Conservation (phyloP, 169 alveolate species). For the Pseudocohnilembus persalinus region DNA sequence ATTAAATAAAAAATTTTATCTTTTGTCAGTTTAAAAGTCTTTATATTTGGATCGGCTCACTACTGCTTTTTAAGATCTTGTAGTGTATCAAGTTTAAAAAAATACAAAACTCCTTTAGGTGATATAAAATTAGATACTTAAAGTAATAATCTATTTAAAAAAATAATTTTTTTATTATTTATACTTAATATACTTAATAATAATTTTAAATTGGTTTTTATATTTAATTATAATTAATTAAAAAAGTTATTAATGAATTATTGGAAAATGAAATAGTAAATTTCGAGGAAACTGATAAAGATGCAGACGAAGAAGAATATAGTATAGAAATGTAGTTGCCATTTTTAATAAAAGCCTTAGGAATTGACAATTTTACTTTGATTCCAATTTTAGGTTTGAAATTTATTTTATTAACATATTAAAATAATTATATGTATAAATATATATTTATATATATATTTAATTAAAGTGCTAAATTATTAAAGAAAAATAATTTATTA, state of each 20-base stretch:
- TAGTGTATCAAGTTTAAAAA: slow-evolving; percentile 43
- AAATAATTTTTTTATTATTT: too few species aligned
- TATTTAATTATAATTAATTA: neutral
- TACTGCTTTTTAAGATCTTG: slow-evolving; percentile 53
- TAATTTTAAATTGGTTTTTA: neutral
- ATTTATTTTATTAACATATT: too few species aligned
- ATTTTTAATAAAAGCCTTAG: slow-evolving; percentile 46
- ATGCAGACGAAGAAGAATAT: slow-evolving; percentile 74
- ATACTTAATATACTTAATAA: too few species aligned
- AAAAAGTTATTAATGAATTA: slow-evolving; percentile 31
- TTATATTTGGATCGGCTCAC: slow-evolving; percentile 69
- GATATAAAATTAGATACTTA: slow-evolving; percentile 52
- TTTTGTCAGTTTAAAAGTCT: slow-evolving; percentile 46
- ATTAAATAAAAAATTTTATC: too few species aligned
- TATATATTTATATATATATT: too few species aligned
- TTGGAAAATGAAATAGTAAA: slow-evolving; percentile 3
- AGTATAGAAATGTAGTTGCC: slow-evolving; percentile 61
- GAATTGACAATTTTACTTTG: slow-evolving; percentile 51
- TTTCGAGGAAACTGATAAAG: slow-evolving; percentile 45
- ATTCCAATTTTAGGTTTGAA: slow-evolving; percentile 46
- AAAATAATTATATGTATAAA: too few species aligned
- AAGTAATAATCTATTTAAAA: slow-evolving; percentile 4
- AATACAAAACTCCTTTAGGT: slow-evolving; percentile 70
- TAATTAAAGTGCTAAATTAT: too few species aligned
- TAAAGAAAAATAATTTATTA: too few species aligned